Base-by-base conservation (phyloP, 225 moss, liverwort and hornwort species). In the Marchantia paleacea region DNA sequence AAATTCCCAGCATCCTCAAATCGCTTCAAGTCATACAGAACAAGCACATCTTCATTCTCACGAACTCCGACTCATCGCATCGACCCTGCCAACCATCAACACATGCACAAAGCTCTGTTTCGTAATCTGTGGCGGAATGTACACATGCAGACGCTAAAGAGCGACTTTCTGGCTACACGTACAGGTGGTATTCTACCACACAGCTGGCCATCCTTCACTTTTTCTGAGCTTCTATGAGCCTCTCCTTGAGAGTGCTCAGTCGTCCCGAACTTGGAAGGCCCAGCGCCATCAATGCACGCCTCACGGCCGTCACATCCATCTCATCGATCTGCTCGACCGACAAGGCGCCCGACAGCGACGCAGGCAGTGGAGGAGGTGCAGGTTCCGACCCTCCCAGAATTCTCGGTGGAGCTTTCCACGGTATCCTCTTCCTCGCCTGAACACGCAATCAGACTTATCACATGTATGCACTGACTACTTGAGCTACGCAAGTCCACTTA, bases 361-460 rank as follows among this genome's bases (percentile, higher is more conserved):
- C 86, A 0, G 95, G 95, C 65, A 97, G 85, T 12, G 97, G 97
- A 49, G 97, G 97, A 18, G 97, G 95, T 18, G 93, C 90, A 30
- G 95, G 97, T 81, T 97, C 97, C 0, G 97, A 90, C 10, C 97
- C 97, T 53, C 97, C 97, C 4, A 93, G 85, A 80, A 97, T 93
- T 26, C 97, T 89, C 0, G 97, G 95, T 28, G 92, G 87, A 11
- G 77, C 90, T 87, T 89, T 90, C 97, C 97, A 97, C 29, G 97
- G 97, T 78, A 90, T 87, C 66, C 86, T 91, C 79, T 89, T 87
- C 79, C 97, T 86, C 0, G 93, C 93, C 97, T 97, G 85, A 57
- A 57, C 39, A 39, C 5, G 39, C 20, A 26, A 22, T 26, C 10
- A 79, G 24, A 29, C 18, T 39, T 39, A 39, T 39, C 39, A 39